These are phyloP conservation scores for Ustilago trichophora DNA, from an alignment of 1,284 basidiomycete species.

Conservation along the genomic window DNA sequence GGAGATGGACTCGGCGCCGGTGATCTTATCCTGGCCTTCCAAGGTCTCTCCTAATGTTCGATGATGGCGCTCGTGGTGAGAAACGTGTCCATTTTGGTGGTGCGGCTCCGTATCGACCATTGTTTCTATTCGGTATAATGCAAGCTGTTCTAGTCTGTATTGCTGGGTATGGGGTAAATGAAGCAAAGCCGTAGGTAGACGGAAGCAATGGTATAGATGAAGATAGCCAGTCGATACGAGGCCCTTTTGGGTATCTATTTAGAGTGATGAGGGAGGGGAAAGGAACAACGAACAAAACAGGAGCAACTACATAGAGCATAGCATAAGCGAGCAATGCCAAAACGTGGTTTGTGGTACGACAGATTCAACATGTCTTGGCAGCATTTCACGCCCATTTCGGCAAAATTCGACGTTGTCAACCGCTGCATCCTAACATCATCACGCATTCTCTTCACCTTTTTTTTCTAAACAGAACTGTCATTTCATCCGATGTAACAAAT, in stretches of 20 bases:
- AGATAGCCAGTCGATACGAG: neutral
- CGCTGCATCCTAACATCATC: slow-evolving; percentile 7
- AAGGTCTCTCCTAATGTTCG: slow-evolving; percentile 12
- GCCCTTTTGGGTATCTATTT: too few species aligned
- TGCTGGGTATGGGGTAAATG: too few species aligned
- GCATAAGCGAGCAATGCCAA: neutral
- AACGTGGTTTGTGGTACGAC: neutral
- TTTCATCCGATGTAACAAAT: neutral
- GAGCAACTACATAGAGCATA: too few species aligned
- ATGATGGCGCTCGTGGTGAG: slow-evolving; percentile 11
- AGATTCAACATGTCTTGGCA: neutral
- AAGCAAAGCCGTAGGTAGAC: neutral
- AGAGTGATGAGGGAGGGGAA: too few species aligned
- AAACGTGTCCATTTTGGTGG: neutral
- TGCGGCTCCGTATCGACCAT: neutral
- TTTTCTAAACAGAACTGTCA: neutral
- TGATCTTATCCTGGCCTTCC: slow-evolving; percentile 1
- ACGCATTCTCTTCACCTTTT: neutral
- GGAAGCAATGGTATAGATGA: too few species aligned
- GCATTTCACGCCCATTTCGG: neutral
- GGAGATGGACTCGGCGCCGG: slow-evolving; percentile 11
- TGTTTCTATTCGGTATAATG: neutral
- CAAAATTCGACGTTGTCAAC: neutral
- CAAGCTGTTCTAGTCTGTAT: too few species aligned
- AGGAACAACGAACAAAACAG: too few species aligned